Evolutionary conservation across 768 basidiomycete species (phyloP), one percentile per base, ranked within the genome.

Genomic region (Tephrocybe sp.): DNA sequence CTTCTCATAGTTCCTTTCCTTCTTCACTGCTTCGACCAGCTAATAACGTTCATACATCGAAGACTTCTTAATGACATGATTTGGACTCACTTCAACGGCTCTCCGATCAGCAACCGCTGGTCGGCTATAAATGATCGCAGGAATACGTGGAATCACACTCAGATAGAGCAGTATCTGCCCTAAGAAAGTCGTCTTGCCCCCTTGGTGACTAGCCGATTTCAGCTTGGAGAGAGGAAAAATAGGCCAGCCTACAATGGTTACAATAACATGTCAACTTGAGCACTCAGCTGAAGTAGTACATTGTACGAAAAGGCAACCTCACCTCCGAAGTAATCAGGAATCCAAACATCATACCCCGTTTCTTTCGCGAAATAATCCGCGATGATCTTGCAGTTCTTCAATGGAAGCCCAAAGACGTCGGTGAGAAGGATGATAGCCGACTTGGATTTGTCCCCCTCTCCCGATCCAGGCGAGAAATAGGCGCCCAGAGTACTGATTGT

Each of bases 301-400:
- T 8, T 42, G 24, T 44, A 24, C 16, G 13, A 31, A 37, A 6
- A 22, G 30, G 8, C 22, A 19, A 25, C 31, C 28, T 11, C 38
- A 76, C 78, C 81, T 38, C 66, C 60, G 54, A 83, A 83, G 32
- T 78, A 52, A 60, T 83, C 83, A 5, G 80, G 82, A 43, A 78
- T 69, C 76, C 78, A 82, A 18, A 81, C 79, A 55, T 83, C 81
- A 47, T 78, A 77, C 4, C 64, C 66, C 19, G 82, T 56, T 3
- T 64, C 44, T 48, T 70, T 63, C 76, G 70, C n/a, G 76, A 64
- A 27, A n/a, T 62, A 61, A 19, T 83, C 79, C 2, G 79, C 79
- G 1, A 82, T 65, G 43, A 83, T 67, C 59, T 77, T 81, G 56
- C 61, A 69, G 52, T 84, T 82, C n/a, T 69, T 65, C 34, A 82